Base-by-base conservation (phyloP, 352 stramenopile genomes). In the Phytophthora agathidicida region DNA sequence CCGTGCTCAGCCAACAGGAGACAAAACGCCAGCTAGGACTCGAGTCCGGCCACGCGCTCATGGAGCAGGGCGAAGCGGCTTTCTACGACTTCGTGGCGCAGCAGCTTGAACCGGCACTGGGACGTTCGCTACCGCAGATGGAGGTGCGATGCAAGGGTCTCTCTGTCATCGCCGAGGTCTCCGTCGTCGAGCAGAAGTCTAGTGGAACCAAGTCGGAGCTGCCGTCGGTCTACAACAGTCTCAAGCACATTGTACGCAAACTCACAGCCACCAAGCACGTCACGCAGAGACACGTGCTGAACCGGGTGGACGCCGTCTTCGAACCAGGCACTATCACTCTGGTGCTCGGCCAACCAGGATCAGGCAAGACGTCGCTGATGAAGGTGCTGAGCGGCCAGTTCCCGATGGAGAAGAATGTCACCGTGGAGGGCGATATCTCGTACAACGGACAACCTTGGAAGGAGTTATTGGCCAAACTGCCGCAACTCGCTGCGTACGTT, bases 291-390 rank as follows among this genome's bases (percentile, higher is more conserved):
- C 36, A 75, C 19, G 60, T 83, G 8, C 46, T 80, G 23, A 48
- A 73, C 19, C 51, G 65, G 2, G 49, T 77, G 17, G 58, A 50
- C 7, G 70, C 62, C 2, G 50, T 73, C 17, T 77, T 81, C 22
- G 68, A 78, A 28, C 67, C 61, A 10, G 62, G 67, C 2, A 75
- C 67, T 20, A 72, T 71, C 32, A 75, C 67, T 16, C 24, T 79
- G 17, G 33, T 79, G 31, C 49, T 79, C 5, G 70, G 66, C 0
- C 63, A 75, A 31, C 73, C 69, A 7, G 58, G 63, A 0, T 76
- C 71, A 2, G 73, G 74, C 39, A 83, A 81, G 54, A 58, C 65
- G 30, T 75, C 75, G 41, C 54, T 79, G 1, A 38, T 79, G 27
- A 73, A 79, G 16, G 7, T 74, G 5, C 46, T 78, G 13, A 71